Percentiles rank a stretch among this genome's conserved stretches.
These are phyloP conservation scores for Asterochloris sp. DNA, from an alignment of 139 green algal species.

Conservation along the genomic window DNA sequence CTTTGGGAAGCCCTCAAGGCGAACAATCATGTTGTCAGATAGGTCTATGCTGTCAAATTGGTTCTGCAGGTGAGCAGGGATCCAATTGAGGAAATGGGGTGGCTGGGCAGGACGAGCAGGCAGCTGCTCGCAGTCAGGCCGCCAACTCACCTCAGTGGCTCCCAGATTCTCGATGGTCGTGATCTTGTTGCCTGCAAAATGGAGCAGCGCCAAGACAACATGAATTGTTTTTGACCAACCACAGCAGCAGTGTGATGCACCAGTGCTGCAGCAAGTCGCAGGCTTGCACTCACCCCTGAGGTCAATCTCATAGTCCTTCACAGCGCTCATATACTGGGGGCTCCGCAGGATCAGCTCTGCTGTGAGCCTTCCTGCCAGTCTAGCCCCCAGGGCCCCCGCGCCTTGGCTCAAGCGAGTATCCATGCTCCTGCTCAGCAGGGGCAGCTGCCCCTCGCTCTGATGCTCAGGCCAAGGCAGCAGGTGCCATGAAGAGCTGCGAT, in stretches of 20 bases:
- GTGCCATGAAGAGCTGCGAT: background rate
- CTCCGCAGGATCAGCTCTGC: constrained; percentile 81
- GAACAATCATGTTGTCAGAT: constrained; percentile 93
- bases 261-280: background rate
- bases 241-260: background rate
- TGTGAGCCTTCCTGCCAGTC: constrained; percentile 75
- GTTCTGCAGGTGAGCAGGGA: constrained; percentile 64
- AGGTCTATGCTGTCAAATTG: constrained; percentile 98
- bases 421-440: constrained; percentile 12
- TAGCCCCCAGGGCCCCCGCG: constrained; percentile 36
- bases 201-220: background rate
- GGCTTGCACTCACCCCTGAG: constrained; percentile 55
- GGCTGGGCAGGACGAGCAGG: no score
- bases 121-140: background rate
- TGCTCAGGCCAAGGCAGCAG: no score
- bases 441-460: no score
- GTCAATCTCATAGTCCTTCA: constrained; percentile 86
- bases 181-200: constrained; percentile 73
- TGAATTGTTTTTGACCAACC: background rate
- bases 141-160: constrained; percentile 70
- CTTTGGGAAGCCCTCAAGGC: constrained; percentile 92
- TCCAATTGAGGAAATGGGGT: no score
- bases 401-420: constrained; percentile 20
- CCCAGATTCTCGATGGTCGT: constrained; percentile 91
- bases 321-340: constrained; percentile 87